These are phyloP conservation scores for Euphorbia schlechtendalii DNA, from an alignment of 441 rosid genomes.

Conservation along the genomic window DNA sequence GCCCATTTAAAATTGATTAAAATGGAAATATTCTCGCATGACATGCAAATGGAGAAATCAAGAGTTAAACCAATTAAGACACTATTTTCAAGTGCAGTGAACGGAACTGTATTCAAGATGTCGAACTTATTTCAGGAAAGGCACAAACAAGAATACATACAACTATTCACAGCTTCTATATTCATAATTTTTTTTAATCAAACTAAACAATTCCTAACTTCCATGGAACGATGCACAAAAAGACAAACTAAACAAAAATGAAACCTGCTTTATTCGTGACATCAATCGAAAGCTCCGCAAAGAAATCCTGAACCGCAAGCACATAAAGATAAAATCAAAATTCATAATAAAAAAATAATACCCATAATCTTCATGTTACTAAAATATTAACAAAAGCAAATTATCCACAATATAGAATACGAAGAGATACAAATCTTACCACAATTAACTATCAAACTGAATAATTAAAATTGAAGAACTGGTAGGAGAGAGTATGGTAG, in stretches of 20 bases:
- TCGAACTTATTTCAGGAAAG: too few species aligned
- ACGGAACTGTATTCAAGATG: too few species aligned
- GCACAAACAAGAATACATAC: not conserved
- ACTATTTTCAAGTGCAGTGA: too few species aligned
- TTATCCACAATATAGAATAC: not conserved
- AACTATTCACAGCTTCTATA: not conserved
- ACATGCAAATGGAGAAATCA: not conserved
- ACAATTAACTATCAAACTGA: not conserved
- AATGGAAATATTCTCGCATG: not conserved
- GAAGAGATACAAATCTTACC: not conserved
- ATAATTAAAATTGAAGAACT: not conserved
- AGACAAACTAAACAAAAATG: not conserved
- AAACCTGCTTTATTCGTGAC: not conserved
- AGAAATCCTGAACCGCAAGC: not conserved
- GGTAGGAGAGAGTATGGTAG: not conserved
- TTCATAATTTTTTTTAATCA: not conserved
- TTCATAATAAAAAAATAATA: not conserved
- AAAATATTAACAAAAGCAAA: not conserved
- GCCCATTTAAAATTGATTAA: not conserved
- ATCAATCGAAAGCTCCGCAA: not conserved
- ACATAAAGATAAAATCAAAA: not conserved
- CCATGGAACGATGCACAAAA: not conserved
- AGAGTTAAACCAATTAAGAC: not conserved
- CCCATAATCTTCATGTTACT: not conserved
- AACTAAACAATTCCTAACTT: not conserved